Base-by-base conservation (phyloP, 208 protist genomes). In the Crithidia mellificae region DNA sequence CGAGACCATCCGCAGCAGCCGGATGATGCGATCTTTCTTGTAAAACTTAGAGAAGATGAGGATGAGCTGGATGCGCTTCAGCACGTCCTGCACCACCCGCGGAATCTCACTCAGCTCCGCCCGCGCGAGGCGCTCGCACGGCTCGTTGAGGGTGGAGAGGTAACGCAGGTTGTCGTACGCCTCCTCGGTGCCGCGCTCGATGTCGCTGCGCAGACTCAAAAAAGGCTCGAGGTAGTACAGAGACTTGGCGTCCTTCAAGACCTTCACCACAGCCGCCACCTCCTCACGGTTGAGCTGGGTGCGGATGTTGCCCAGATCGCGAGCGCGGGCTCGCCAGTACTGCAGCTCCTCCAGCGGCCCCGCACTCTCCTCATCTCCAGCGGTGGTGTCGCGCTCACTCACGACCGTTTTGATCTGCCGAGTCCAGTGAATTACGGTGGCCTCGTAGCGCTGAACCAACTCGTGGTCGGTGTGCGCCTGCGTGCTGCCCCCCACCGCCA, bases 361-460 rank as follows among this genome's bases (percentile, higher is more conserved):
- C 15, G 77, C 84, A 44, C 87, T 85, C 22, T 90, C 85, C 24
- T 67, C 53, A 34, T 68, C 65, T 0, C 49, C 47, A n/a, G 61
- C 72, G 15, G 67, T 57, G 6, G 67, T 72, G 36, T 91, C 85
- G 6, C 69, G 68, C 68, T 97, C 92, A 22, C 85, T 93, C 39
- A 99, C 83, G 11, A 99, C 97, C 59, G 98, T 95, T 72, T 98
- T 99, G 77, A 99, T 98, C 85, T 99, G 98, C 39, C 97, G 85
- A 14, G 98, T 99, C 98, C 98, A 99, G 85, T 99, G 98, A 62
- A 99, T 99, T 17, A 98, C 91, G 0, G 96, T 97, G 0, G 95
- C 86, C 79, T 99, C 96, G 69, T 99, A 98, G 46, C 96, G 89
- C 84, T 99, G 97, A 22, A 99, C 92, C 1, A 99, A 80, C 70